A percentile compares a stretch with the other conserved stretches of the same genome.
Conservation (phyloP, 2,329 filamentous ascomycete species). For the Penicillium janthinellum region DNA sequence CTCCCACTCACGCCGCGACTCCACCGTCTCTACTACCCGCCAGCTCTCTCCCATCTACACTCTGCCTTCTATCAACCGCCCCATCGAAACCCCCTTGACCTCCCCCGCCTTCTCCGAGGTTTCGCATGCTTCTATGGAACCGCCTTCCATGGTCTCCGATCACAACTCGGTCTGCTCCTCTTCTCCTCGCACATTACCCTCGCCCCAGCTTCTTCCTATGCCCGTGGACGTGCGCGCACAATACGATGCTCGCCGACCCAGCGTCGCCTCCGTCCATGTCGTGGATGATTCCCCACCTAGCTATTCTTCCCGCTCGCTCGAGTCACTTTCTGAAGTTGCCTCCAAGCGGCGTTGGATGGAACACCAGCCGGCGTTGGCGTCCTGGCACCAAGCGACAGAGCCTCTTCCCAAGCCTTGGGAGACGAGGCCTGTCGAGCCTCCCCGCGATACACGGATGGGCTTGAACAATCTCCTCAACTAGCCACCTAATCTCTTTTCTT, state of each 20-base stretch:
- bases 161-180: conserved; percentile 63
- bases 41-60: conserved; percentile 44
- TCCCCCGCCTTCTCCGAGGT: conserved; percentile 66
- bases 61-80: conserved; percentile 40
- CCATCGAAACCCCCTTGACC: conserved; percentile 60
- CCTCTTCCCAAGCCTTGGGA: conserved; percentile 30
- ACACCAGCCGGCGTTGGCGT: conserved; percentile 27
- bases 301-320: conserved; percentile 24
- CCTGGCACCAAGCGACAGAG: conserved; percentile 33
- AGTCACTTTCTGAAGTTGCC: conserved; percentile 29
- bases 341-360: conserved; percentile 34
- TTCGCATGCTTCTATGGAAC: conserved; percentile 61
- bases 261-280: conserved; percentile 27
- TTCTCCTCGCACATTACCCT: conserved; percentile 54
- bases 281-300: conserved; percentile 28
- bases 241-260: conserved; percentile 39
- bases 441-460: conserved; percentile 45
- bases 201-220: conserved; percentile 44
- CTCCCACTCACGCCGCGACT: conserved; percentile 28
- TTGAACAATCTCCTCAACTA: conserved; percentile 43
- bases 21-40: conserved; percentile 25
- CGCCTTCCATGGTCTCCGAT: conserved; percentile 73
- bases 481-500: conserved; percentile 8
- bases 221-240: conserved; percentile 49
- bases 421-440: conserved; percentile 23